These are phyloP conservation scores for Baorangia bicolor DNA, from an alignment of 768 basidiomycete species.

Conservation along the genomic window DNA sequence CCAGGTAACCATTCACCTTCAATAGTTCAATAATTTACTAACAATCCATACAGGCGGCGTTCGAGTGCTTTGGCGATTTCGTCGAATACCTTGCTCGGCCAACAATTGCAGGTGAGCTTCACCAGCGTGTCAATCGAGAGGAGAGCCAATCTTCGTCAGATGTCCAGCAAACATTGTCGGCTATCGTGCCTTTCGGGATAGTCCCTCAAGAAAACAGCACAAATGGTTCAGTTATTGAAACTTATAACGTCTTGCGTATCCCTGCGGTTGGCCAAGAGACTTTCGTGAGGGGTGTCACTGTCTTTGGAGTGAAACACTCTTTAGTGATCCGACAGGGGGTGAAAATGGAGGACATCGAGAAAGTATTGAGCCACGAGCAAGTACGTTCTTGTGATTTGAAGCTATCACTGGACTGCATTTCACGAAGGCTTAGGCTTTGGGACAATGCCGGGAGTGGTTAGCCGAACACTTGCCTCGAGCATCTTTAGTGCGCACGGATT, in stretches of 20 bases:
- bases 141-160: slow-evolving; percentile 40
- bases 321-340: slow-evolving; percentile 63
- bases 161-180: slow-evolving; percentile 53
- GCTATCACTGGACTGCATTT: background rate
- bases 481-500: slow-evolving; percentile 54
- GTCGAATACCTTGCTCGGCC: slow-evolving; percentile 43
- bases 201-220: slow-evolving; percentile 81
- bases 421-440: slow-evolving; percentile 55
- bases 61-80: slow-evolving; percentile 43
- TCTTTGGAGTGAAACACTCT: slow-evolving; percentile 65
- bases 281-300: slow-evolving; percentile 60
- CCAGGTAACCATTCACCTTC: slow-evolving; percentile 38
- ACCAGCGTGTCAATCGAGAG: background rate
- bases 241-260: slow-evolving; percentile 63
- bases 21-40: slow-evolving; percentile 21
- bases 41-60: slow-evolving; percentile 40
- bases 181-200: slow-evolving; percentile 50
- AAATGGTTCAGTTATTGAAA: slow-evolving; percentile 71
- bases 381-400: slow-evolving; percentile 37
- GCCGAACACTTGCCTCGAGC: slow-evolving; percentile 50
- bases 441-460: slow-evolving; percentile 73
- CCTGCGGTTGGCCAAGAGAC: slow-evolving; percentile 37
- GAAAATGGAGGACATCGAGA: slow-evolving; percentile 50
- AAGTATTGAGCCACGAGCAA: slow-evolving; percentile 78
- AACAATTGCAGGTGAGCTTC: slow-evolving; percentile 42